A percentile compares a stretch with the other conserved stretches of the same genome.
These are phyloP conservation scores for Luzula sylvatica DNA, from an alignment of 176 grass and related monocot genomes.

Conservation along the genomic window DNA sequence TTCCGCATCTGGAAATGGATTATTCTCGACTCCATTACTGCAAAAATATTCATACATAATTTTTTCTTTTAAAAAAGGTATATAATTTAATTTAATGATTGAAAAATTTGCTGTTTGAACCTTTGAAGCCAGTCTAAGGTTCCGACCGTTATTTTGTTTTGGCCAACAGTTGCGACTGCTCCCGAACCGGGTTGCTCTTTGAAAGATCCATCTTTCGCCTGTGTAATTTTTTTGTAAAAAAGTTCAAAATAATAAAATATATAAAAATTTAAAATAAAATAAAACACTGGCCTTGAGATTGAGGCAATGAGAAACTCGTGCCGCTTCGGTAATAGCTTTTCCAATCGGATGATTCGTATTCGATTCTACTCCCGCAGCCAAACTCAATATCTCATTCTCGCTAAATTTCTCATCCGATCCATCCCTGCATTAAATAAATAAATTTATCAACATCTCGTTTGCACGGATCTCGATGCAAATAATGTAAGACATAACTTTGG, in stretches of 20 bases:
- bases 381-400: constrained; percentile 75
- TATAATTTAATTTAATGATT: neutral
- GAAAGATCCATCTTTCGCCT: constrained; percentile 82
- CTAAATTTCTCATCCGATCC: constrained; percentile 29
- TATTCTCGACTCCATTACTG: constrained; percentile 72
- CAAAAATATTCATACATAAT: constrained; percentile 15
- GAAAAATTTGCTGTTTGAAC: constrained; percentile 16
- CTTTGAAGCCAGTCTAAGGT: constrained; percentile 88
- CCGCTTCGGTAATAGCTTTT: constrained; percentile 81
- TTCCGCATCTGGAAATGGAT: constrained; percentile 58
- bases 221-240: constrained; percentile 10
- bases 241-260: constrained; percentile 1
- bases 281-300: constrained; percentile 45
- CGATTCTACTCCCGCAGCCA: constrained; percentile 90
- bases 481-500: constrained; percentile 68
- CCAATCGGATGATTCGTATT: constrained; percentile 93
- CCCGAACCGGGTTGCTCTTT: constrained; percentile 90
- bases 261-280: neutral
- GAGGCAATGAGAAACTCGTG: constrained; percentile 37
- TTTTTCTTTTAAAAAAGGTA: neutral
- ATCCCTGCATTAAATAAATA: constrained; percentile 41
- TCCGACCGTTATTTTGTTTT: constrained; percentile 72
- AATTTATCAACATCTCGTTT: constrained; percentile 37
- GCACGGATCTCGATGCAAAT: no score
- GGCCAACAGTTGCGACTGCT: constrained; percentile 59